phyloP scores from a whole-genome alignment of 108 stramenopile species.

The Cyclostephanos tholiformis region DNA sequence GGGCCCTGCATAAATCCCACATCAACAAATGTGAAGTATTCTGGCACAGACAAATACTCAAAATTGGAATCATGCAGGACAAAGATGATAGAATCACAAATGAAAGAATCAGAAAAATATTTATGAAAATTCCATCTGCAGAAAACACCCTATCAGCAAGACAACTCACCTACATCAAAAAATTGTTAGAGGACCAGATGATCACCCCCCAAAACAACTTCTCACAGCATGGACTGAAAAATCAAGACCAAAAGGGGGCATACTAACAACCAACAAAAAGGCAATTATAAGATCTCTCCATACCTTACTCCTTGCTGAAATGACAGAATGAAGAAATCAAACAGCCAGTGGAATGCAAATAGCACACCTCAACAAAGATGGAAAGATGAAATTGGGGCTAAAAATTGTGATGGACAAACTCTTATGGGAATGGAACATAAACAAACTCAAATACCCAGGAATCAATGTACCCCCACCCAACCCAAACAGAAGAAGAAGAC shows the following conservation, averaged over 20 bases:
- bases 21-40: constrained; percentile 1
- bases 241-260: neutral
- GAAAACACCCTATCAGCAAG: too few relatives aligned
- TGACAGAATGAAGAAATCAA: neutral
- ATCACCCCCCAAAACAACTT: constrained; percentile 2
- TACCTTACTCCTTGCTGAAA: neutral
- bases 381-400: neutral
- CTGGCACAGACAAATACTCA: too few relatives aligned
- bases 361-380: neutral
- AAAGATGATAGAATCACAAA: too few relatives aligned
- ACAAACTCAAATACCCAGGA: neutral
- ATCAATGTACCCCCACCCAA: neutral
- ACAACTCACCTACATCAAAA: neutral
- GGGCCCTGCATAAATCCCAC: neutral
- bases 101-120: too few relatives aligned
- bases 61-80: too few relatives aligned
- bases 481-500: neutral
- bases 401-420: neutral
- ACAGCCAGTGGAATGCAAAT: too few relatives aligned
- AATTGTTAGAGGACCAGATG: neutral
- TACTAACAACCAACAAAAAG: constrained; percentile 10
- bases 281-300: constrained; percentile 3
- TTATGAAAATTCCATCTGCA: too few relatives aligned
- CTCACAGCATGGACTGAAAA: constrained; percentile 8
- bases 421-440: neutral